Percentiles rank a stretch among this genome's conserved stretches.
phyloP scores from a whole-genome alignment of 345 rosid species.

The Hibiscus tridactylites region DNA sequence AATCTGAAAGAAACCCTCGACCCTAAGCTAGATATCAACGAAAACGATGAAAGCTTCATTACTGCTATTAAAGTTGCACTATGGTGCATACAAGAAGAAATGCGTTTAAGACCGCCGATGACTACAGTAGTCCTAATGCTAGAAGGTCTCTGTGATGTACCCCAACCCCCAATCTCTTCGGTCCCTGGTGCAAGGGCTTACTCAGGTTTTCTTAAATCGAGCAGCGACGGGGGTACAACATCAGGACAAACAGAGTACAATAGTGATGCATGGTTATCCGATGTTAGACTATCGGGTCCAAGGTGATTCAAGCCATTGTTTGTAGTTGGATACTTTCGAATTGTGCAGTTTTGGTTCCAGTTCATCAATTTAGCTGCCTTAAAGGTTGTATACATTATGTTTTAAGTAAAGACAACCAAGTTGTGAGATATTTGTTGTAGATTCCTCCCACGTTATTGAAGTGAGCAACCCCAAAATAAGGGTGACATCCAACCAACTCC shows the following conservation, averaged over 20 bases:
- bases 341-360: background rate
- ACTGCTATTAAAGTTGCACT: conserved; percentile 40
- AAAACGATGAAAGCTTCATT: conserved; percentile 18
- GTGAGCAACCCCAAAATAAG: background rate
- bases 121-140: conserved; percentile 57
- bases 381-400: background rate
- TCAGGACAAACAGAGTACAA: conserved; percentile 18
- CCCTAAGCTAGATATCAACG: conserved; percentile 22
- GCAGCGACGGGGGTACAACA: conserved; percentile 16
- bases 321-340: background rate
- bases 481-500: background rate
- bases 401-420: too few relatives aligned
- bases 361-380: background rate
- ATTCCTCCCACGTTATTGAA: too few relatives aligned
- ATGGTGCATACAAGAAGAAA: conserved; percentile 52
- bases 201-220: conserved; percentile 27
- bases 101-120: conserved; percentile 45
- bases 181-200: conserved; percentile 16
- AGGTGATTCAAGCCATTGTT: conserved; percentile 17
- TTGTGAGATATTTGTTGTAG: too few relatives aligned
- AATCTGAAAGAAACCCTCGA: conserved; percentile 30
- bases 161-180: conserved; percentile 28
- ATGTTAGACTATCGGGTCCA: conserved; percentile 35
- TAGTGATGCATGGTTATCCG: conserved; percentile 29
- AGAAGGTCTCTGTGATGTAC: conserved; percentile 34